Evolutionary conservation across 2,329 filamentous ascomycete genomes (phyloP).

Genomic region (Calonectria ilicicola): DNA sequence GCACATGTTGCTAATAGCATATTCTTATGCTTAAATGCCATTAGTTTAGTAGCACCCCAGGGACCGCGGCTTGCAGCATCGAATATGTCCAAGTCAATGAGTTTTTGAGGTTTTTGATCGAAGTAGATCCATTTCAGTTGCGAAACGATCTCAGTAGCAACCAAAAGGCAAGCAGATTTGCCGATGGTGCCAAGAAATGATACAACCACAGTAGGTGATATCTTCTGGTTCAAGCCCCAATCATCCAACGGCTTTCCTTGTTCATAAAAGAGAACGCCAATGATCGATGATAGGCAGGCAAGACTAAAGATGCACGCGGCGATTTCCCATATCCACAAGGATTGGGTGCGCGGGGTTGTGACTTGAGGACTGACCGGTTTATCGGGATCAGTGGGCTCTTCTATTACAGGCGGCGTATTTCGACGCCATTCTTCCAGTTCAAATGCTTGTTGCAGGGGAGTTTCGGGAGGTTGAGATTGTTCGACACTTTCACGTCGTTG

Average conservation of each 20-base stretch:
- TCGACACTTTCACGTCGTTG: neutral
- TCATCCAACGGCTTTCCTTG: neutral
- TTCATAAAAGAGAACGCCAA: neutral
- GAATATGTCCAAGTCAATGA: slow-evolving; percentile 1
- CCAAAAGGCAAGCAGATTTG: slow-evolving; percentile 10
- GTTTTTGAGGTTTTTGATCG: neutral
- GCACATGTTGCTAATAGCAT: neutral
- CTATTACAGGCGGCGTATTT: neutral
- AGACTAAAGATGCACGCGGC: neutral
- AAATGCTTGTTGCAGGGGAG: neutral
- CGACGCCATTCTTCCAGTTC: neutral
- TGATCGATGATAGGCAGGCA: neutral
- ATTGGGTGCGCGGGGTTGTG: neutral
- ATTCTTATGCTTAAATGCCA: neutral
- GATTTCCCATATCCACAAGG: slow-evolving; percentile 2
- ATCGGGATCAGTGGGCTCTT: neutral
- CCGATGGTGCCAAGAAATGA: neutral
- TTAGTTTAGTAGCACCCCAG: neutral
- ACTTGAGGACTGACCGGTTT: neutral
- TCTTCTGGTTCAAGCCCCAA: neutral
- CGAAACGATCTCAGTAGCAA: neutral
- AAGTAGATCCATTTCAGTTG: slow-evolving; percentile 7
- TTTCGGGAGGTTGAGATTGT: neutral
- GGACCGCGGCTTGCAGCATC: slow-evolving; percentile 10
- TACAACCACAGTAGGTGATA: neutral